Percentiles rank a stretch among this genome's conserved stretches.
These are phyloP conservation scores for Monotropa hypopitys DNA, from an alignment of 179 eudicot genomes.

Conservation along the genomic window DNA sequence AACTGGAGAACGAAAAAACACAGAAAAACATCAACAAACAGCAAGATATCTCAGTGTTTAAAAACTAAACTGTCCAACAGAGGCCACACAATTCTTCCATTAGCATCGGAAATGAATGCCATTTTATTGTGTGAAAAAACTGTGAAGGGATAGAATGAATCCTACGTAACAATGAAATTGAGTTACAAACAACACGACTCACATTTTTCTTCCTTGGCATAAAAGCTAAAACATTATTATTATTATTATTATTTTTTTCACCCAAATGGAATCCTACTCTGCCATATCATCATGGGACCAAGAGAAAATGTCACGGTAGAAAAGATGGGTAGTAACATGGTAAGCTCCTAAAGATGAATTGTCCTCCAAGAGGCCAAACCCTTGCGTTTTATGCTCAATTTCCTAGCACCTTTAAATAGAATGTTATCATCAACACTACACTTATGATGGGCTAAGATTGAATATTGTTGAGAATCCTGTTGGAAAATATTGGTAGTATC, in stretches of 20 bases:
- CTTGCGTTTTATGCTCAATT: neutral
- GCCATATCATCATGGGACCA: neutral
- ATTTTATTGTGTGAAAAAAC: too few relatives aligned
- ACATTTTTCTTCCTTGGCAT: too few relatives aligned
- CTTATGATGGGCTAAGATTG: too few relatives aligned
- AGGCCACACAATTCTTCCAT: neutral
- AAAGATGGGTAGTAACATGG: neutral
- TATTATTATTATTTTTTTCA: neutral
- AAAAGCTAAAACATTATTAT: too few relatives aligned
- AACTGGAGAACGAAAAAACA: slow-evolving; percentile 34
- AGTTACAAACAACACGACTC: too few relatives aligned
- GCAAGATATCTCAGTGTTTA: neutral
- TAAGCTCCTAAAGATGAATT: neutral
- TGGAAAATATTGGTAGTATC: too few relatives aligned
- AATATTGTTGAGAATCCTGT: too few relatives aligned
- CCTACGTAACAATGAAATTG: too few relatives aligned
- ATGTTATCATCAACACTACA: too few relatives aligned
- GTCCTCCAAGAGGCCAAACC: neutral
- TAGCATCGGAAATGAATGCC: neutral
- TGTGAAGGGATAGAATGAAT: too few relatives aligned
- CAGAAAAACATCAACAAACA: neutral
- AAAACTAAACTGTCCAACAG: neutral
- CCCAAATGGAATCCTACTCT: neutral
- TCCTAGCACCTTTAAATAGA: too few relatives aligned
- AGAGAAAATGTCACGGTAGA: neutral